Conservation (phyloP, 1,284 basidiomycete species). For the Sphaerobolus stellatus region DNA sequence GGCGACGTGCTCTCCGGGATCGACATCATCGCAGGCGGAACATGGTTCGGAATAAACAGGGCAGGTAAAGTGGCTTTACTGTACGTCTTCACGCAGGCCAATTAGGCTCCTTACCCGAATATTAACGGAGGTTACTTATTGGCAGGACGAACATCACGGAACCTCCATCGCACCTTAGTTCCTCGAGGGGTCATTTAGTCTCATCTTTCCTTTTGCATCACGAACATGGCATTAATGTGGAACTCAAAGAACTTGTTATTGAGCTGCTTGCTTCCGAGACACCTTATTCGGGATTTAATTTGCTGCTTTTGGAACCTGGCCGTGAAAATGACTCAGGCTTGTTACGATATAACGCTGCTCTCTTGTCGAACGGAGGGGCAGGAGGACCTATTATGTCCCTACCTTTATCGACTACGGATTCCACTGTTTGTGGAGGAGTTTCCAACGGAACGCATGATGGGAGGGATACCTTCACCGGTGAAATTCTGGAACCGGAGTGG, state of each 20-base stretch:
- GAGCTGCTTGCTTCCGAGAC: slow-evolving; percentile 37
- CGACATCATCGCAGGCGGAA: slow-evolving; percentile 69
- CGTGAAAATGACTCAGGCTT: neutral
- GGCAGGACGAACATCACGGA: slow-evolving; percentile 80
- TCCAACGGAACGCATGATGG: slow-evolving; percentile 54
- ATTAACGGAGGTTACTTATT: neutral
- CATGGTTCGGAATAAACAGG: slow-evolving; percentile 72
- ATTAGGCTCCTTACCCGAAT: slow-evolving; percentile 1
- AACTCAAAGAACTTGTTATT: slow-evolving; percentile 41
- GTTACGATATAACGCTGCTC: slow-evolving; percentile 49
- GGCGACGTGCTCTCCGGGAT: slow-evolving; percentile 65
- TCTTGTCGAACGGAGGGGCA: slow-evolving; percentile 68
- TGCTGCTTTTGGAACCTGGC: slow-evolving; percentile 45
- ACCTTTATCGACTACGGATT: slow-evolving; percentile 47
- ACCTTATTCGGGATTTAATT: slow-evolving; percentile 74
- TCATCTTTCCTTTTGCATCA: slow-evolving; percentile 62
- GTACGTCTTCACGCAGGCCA: slow-evolving; percentile 43
- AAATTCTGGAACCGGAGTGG: slow-evolving; percentile 56
- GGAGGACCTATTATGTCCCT: slow-evolving; percentile 58
- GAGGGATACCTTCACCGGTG: slow-evolving; percentile 44
- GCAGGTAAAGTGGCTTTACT: slow-evolving; percentile 65
- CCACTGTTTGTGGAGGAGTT: slow-evolving; percentile 45
- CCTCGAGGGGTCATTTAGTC: slow-evolving; percentile 66
- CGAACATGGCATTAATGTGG: slow-evolving; percentile 41
- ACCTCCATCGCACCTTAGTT: slow-evolving; percentile 41